Conservation (phyloP, 2,329 filamentous ascomycete genomes). For the Ceratocystis diversiconidia region DNA sequence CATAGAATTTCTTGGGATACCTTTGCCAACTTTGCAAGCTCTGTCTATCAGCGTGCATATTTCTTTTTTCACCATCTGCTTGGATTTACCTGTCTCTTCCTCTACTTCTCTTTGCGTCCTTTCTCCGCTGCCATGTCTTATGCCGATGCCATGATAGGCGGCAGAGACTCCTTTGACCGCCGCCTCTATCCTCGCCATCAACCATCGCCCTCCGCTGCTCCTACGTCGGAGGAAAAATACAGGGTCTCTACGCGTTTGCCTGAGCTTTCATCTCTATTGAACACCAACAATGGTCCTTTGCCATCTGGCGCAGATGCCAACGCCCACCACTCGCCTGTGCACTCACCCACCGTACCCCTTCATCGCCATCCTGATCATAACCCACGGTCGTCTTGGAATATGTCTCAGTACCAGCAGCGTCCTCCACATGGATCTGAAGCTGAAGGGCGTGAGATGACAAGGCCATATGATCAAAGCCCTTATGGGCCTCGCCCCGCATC, state of each 20-base stretch:
- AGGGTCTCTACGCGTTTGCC: background rate
- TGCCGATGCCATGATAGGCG: background rate
- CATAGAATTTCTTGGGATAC: too few relatives aligned
- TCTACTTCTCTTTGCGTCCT: background rate
- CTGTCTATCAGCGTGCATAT: too few relatives aligned
- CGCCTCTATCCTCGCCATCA: background rate
- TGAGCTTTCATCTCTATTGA: constrained; percentile 1
- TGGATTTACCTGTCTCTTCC: background rate
- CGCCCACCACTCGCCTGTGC: background rate
- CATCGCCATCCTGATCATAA: background rate
- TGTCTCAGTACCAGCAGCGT: background rate
- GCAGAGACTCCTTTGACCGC: background rate
- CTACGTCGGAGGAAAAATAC: background rate
- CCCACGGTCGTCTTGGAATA: background rate
- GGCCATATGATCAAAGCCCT: background rate
- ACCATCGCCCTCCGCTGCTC: background rate
- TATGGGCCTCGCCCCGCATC: background rate
- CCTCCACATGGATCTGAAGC: background rate
- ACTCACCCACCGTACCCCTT: background rate
- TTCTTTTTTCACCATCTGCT: background rate
- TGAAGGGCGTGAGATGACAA: background rate
- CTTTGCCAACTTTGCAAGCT: too few relatives aligned
- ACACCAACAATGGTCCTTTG: background rate
- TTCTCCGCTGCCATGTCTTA: background rate
- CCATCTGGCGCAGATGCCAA: background rate